Evolutionary conservation across 2,329 filamentous ascomycete species (phyloP), one percentile per base, ranked within the genome.

Genomic region (Calonectria ilicicola): DNA sequence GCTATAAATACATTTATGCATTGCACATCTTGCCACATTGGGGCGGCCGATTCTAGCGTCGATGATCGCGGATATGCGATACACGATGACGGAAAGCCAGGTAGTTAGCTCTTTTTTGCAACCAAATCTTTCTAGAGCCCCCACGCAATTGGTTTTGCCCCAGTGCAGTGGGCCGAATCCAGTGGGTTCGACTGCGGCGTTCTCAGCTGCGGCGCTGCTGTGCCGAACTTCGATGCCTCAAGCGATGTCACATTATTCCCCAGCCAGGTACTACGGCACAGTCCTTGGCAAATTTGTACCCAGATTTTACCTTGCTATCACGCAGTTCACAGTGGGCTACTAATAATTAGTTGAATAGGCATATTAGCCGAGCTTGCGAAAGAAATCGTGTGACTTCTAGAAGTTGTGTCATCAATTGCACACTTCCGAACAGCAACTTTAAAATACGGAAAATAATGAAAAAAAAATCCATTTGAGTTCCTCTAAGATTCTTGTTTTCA

Each of bases 1-100:
- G 19, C 35, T 60, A 60, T 60, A 60, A 60, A 60, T 60, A 60
- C 26, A 60, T 19, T 60, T 40, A 40, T 60, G 53, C 53, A 23
- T 60, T 40, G 53, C 32, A 40, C 53, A 60, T 60, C 35, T 60
- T 60, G 53, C 53, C 53, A 7, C 53, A 40, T 60, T 60, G 4
- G 3, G 53, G 12, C 44, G 17, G 35, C 14, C n/a, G 53, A 60
- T 60, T 60, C 32, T 60, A 60, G 53, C 53, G 53, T 26, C 53
- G 32, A 60, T 60, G 53, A 60, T 60, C 53, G 40, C 53, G 32
- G 53, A 40, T 60, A 60, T 12, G 27, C 21, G 53, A 40, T 40
- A 40, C 53, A 58, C n/a, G 53, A 60, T 40, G 53, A 6, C 9
- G 53, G 21, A 60, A 60, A 32, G 29, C 29, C n/a, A n/a, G n/a